Evolutionary conservation across 2,329 filamentous ascomycete species (phyloP).

Genomic region (Cladosporium sp.): DNA sequence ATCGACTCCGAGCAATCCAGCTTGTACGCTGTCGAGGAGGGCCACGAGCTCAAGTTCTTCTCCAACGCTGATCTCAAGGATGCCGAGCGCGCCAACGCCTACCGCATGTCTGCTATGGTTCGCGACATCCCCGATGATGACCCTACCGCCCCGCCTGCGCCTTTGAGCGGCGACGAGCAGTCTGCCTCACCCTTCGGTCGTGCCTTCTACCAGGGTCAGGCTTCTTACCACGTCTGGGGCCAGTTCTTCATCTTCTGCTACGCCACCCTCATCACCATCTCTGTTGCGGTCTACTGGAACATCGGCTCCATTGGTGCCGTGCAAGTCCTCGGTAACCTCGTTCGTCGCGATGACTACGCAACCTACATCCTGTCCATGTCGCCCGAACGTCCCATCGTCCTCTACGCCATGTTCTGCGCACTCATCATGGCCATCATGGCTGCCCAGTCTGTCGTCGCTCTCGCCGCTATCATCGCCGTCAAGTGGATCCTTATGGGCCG

Average conservation of each 20-base stretch:
- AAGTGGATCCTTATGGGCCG: constrained; percentile 58
- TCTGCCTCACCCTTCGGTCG: constrained; percentile 53
- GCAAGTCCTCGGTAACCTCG: constrained; percentile 46
- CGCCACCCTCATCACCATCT: constrained; percentile 48
- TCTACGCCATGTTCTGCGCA: constrained; percentile 45
- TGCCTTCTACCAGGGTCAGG: constrained; percentile 55
- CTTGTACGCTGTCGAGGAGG: constrained; percentile 16
- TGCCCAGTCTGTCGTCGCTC: constrained; percentile 46
- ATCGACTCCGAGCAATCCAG: constrained; percentile 28
- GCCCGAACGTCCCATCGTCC: constrained; percentile 36
- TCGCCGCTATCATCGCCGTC: constrained; percentile 46
- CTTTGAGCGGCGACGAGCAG: background rate
- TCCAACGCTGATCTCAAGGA: constrained; percentile 10
- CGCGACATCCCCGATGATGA: constrained; percentile 16
- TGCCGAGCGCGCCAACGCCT: constrained; percentile 13
- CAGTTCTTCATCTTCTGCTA: constrained; percentile 53
- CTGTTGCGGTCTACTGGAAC: constrained; percentile 55
- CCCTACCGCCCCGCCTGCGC: background rate
- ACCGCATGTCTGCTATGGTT: constrained; percentile 18
- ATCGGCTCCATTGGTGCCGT: constrained; percentile 50
- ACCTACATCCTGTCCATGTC: constrained; percentile 20
- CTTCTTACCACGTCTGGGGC: constrained; percentile 53
- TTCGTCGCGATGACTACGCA: constrained; percentile 26
- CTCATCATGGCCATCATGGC: constrained; percentile 48
- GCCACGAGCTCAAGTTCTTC: constrained; percentile 17